These are phyloP conservation scores for Cryptococcus sp. DNA, from an alignment of 1,284 basidiomycete genomes.

Conservation along the genomic window DNA sequence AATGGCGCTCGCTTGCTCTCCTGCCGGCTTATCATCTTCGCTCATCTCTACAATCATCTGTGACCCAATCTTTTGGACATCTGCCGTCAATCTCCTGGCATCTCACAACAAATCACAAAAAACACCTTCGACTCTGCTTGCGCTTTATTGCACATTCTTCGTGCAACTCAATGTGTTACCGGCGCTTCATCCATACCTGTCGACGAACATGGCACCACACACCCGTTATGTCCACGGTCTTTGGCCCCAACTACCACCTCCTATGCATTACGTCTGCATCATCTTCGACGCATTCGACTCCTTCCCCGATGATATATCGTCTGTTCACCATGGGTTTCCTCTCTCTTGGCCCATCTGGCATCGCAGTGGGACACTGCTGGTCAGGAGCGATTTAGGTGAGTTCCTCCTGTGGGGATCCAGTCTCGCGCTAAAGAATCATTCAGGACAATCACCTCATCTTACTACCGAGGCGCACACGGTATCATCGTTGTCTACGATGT, in stretches of 20 bases:
- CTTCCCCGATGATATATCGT: not conserved
- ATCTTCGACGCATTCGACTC: not conserved
- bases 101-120: not conserved
- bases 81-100: not conserved
- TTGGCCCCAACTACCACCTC: not conserved
- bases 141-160: no score
- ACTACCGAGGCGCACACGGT: slow-evolving; percentile 94
- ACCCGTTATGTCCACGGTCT: not conserved
- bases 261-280: not conserved
- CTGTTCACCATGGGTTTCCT: not conserved
- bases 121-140: not conserved
- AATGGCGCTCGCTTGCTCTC: no score
- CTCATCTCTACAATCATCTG: not conserved
- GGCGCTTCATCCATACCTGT: no score
- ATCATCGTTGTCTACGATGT: slow-evolving; percentile 99
- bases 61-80: not conserved
- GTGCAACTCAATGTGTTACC: no score
- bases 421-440: not conserved
- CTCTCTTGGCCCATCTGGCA: slow-evolving; percentile 4
- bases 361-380: slow-evolving; percentile 93
- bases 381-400: slow-evolving; percentile 83
- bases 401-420: not conserved
- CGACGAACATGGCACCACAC: not conserved
- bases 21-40: not conserved
- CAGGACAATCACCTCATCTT: slow-evolving; percentile 91